These are phyloP conservation scores for Dactylellina leptospora DNA, from an alignment of 2,329 filamentous ascomycete genomes.

Conservation along the genomic window DNA sequence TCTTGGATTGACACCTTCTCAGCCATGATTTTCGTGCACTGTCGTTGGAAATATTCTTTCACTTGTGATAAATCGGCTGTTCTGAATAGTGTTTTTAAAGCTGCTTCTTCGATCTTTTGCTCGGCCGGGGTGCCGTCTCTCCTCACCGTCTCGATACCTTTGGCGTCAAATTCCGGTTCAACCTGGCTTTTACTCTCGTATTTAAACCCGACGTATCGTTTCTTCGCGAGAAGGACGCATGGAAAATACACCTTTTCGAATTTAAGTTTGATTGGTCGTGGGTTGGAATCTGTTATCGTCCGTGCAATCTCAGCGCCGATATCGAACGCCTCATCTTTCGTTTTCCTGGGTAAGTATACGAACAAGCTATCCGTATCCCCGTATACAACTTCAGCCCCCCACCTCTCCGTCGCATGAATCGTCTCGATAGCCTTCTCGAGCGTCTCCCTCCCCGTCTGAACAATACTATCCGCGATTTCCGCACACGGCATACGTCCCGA, in stretches of 20 bases:
- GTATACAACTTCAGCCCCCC: constrained; percentile 97
- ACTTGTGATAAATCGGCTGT: constrained; percentile 88
- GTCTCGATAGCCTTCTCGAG: constrained; percentile 85
- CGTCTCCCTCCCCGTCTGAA: constrained; percentile 93
- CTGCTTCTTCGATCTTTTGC: constrained; percentile 95
- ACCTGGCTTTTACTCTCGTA: constrained; percentile 81
- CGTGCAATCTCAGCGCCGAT: constrained; percentile 92
- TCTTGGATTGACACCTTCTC: constrained; percentile 89
- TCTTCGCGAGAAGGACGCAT: constrained; percentile 92
- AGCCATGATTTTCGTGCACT: constrained; percentile 91
- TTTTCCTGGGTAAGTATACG: constrained; percentile 85
- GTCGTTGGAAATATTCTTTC: constrained; percentile 86
- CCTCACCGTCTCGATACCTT: constrained; percentile 96
- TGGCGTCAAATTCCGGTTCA: constrained; percentile 92
- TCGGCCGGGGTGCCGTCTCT: constrained; percentile 93
- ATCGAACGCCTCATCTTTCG: constrained; percentile 85
- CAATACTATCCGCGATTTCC: constrained; percentile 97
- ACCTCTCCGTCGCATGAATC: constrained; percentile 85
- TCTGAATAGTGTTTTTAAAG: constrained; percentile 85
- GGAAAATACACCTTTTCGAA: constrained; percentile 99
- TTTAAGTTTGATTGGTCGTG: constrained; percentile 90
- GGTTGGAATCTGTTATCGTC: constrained; percentile 87
- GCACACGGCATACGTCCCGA: constrained; percentile 97
- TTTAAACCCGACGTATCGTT: constrained; percentile 97
- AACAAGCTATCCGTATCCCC: constrained; percentile 97